Percentiles rank a stretch among this genome's conserved stretches.
Evolutionary conservation across 257 asterid species (phyloP).

Genomic region (Oldenlandia corymbosa): DNA sequence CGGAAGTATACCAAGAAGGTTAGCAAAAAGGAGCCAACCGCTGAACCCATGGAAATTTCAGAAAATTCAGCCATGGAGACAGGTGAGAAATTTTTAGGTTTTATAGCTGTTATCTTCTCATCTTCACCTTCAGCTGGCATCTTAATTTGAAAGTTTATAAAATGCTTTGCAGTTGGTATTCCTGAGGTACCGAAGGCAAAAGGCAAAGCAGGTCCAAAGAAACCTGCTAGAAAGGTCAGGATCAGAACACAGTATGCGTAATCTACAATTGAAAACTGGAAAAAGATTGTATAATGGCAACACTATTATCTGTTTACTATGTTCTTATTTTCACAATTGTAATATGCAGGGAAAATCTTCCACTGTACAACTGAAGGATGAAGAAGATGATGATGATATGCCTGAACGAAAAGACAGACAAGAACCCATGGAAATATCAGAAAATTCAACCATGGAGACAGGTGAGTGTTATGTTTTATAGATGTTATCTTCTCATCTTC

Average conservation of each 20-base stretch:
- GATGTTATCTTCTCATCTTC: not conserved
- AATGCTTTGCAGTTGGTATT: conserved; percentile 31
- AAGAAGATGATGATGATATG: conserved; percentile 42
- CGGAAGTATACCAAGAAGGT: conserved; percentile 48
- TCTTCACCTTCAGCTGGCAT: not conserved
- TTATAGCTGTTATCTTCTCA: not conserved
- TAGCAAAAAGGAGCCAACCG: conserved; percentile 36
- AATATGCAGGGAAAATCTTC: conserved; percentile 42
- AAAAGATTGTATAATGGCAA: not conserved
- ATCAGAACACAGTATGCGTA: not conserved
- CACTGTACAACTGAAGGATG: conserved; percentile 13
- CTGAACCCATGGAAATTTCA: conserved; percentile 55
- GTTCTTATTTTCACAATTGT: not conserved
- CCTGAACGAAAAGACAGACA: too few relatives aligned
- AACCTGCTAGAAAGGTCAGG: conserved; percentile 63
- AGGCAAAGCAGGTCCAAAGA: conserved; percentile 62
- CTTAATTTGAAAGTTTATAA: not conserved
- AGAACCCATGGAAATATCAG: conserved; percentile 58
- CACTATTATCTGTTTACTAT: not conserved
- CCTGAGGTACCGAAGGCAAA: conserved; percentile 52
- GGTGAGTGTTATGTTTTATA: conserved; percentile 27
- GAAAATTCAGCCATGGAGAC: conserved; percentile 35
- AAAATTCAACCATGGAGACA: conserved; percentile 34
- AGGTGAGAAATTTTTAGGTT: conserved; percentile 29
- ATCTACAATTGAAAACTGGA: not conserved